Evolutionary conservation across 2,329 filamentous ascomycete species (phyloP), one percentile per base, ranked within the genome.

Genomic region (Dactylonectria estremocensis): DNA sequence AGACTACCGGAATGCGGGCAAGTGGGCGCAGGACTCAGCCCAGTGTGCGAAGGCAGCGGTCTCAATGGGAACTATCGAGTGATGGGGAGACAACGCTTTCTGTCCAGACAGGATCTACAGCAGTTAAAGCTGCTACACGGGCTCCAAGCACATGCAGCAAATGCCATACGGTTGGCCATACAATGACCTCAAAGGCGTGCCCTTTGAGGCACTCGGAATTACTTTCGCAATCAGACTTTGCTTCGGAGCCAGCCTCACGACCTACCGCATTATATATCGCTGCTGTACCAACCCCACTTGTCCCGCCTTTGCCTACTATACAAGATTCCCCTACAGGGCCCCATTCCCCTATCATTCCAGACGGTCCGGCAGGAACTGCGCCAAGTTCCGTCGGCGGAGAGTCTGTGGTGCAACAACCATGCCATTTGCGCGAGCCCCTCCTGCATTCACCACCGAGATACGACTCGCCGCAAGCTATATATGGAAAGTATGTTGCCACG

Each of bases 1-100:
- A 49, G 20, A 49, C 46, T 49, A 49, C 46, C 20, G 46, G 46
- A 24, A 49, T 49, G 14, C 20, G 46, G 20, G 20, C 46, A 24
- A 49, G 46, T 49, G 46, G 46, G 24, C 22, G 24, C 18, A 49
- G 46, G 46, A 49, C 24, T 20, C 46, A 49, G 3, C 46, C 46
- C 10, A 49, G 46, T 49, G 46, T 49, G 14, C 46, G 46, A 49
- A 49, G 46, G 11, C 46, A 49, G 14, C 20, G 46, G 46, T 24
- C 18, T 49, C 46, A 49, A 24, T 49, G 46, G 46, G 46, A 49
- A 5, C 46, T 49, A 49, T 49, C 22, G 46, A 49, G 46, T 31
- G 46, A 49, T 24, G 46, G 5, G 46, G 46, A 49, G 46, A 35
- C 33, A 35, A 35, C 5, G n/a, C 46, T 49, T 20, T 49, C 46